Evolutionary conservation across 2,329 filamentous ascomycete species (phyloP), one percentile per base, ranked within the genome.

Genomic region (Hypoxylon sp.): DNA sequence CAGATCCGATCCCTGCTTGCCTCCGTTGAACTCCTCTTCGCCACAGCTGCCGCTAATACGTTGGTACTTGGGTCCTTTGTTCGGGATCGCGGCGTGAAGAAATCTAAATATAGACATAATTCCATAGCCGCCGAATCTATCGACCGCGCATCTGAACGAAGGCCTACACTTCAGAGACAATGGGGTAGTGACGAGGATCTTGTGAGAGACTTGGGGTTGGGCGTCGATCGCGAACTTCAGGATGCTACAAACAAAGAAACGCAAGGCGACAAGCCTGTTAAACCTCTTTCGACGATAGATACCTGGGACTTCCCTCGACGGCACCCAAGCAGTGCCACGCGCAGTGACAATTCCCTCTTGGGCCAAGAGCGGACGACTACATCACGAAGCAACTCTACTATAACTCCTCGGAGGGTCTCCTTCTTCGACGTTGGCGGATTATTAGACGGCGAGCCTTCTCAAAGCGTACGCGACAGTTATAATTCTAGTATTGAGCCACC

Each of bases 161-260:
- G 84, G 67, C 84, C 81, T 68, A 83, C 84, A 9, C 66, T 90
- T 45, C 80, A 89, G 64, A 86, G 87, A 51, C 87, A 92, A 59
- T 95, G 92, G 89, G 93, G 93, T 44, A 97, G 93, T 71, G 95
- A 98, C 72, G 93, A 96, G 74, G 93, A 98, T 75, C 85, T 98
- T 0, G 93, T 96, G 3, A 84, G 91, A 52, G 92, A 90, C 64
- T 74, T 97, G 2, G 94, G 95, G 6, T 87, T 95, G 38, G 87
- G 91, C 11, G 84, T 88, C 2, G 81, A 85, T 38, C 82, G 82
- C 0, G 81, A 85, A 57, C 74, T 89, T 16, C 82, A 84, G 30
- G 79, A 81, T 9, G 69, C 65, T 30, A 46, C 61, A n/a, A 65
- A 64, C 28, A 59, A 51, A 38, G 50, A 61, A 24, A 68, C 45